Evolutionary conservation across 495 filamentous ascomycete genomes (phyloP).

Genomic region (Neurospora tetraspora): DNA sequence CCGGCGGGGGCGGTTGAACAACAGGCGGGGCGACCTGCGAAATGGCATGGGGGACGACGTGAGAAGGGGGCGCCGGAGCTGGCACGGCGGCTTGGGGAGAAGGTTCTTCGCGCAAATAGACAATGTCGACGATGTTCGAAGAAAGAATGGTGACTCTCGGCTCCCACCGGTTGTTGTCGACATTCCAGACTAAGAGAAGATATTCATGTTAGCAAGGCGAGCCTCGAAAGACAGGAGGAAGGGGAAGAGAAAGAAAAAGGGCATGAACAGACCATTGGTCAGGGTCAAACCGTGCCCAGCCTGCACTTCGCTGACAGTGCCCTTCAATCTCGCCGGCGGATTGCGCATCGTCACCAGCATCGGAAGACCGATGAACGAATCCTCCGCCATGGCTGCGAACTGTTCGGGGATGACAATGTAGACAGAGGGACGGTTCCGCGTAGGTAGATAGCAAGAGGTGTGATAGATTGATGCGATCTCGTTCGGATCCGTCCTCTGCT

Average conservation of each 20-base stretch:
- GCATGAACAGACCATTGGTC: constrained; percentile 53
- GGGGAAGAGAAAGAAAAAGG: neutral
- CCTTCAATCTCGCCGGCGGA: constrained; percentile 57
- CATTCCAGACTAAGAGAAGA: constrained; percentile 13
- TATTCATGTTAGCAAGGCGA: neutral
- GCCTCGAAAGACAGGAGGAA: constrained; percentile 3
- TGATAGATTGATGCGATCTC: neutral
- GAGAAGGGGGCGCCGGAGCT: neutral
- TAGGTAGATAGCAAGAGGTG: neutral
- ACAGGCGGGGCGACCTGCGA: constrained; percentile 1
- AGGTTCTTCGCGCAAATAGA: constrained; percentile 15
- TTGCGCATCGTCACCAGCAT: constrained; percentile 64
- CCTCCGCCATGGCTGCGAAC: constrained; percentile 16
- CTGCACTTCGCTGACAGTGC: constrained; percentile 60
- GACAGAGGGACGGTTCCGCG: neutral
- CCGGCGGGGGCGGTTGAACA: constrained; percentile 2
- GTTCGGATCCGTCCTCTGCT: neutral
- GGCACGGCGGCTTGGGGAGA: neutral
- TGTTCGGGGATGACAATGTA: neutral
- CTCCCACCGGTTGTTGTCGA: constrained; percentile 22
- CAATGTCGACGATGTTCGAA: constrained; percentile 28
- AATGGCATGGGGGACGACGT: neutral
- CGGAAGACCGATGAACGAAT: constrained; percentile 67
- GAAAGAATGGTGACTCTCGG: constrained; percentile 27
- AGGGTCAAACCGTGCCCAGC: constrained; percentile 66